These are phyloP conservation scores for thale cress (Arabidopsis thaliana) DNA, from an alignment of 345 rosid genomes.

Conservation along the genomic window DNA sequence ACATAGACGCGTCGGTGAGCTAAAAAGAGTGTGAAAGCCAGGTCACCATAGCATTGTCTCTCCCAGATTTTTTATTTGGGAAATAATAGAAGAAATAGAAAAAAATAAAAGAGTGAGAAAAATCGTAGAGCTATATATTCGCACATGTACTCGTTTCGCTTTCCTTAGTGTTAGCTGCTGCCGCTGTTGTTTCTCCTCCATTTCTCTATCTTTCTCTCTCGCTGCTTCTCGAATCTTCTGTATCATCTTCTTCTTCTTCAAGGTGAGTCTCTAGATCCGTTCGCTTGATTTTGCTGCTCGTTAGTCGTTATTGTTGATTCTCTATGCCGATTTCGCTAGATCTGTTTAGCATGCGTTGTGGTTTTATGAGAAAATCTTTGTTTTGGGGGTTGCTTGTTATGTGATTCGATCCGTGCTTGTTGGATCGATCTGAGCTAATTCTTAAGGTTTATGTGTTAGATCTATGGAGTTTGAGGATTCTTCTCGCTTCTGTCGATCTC, in stretches of 20 bases:
- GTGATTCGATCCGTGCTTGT: not conserved
- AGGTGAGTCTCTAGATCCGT: slow-evolving; percentile 42
- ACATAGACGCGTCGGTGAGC: slow-evolving; percentile 46
- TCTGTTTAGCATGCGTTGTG: slow-evolving; percentile 33
- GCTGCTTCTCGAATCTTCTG: slow-evolving; percentile 39
- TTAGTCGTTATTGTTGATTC: not conserved
- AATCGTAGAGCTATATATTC: slow-evolving; percentile 35
- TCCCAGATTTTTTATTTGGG: not conserved
- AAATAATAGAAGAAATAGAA: too few species aligned
- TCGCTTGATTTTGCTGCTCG: not conserved
- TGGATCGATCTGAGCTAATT: slow-evolving; percentile 33
- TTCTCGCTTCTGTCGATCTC: not conserved
- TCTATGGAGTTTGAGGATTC: slow-evolving; percentile 24
- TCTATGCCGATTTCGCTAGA: slow-evolving; percentile 17
- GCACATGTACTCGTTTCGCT: slow-evolving; percentile 35
- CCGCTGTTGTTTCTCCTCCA: slow-evolving; percentile 38
- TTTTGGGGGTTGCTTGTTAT: not conserved
- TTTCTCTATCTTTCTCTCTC: slow-evolving; percentile 25
- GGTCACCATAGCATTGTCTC: slow-evolving; percentile 33
- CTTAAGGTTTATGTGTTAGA: slow-evolving; percentile 24
- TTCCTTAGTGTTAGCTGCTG: slow-evolving; percentile 32
- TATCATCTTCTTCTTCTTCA: slow-evolving; percentile 17
- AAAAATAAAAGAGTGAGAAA: slow-evolving; percentile 21
- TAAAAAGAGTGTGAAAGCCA: slow-evolving; percentile 30
- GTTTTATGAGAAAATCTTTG: slow-evolving; percentile 20